These are phyloP conservation scores for Populus tomentosa DNA, from an alignment of 441 rosid species.

Conservation along the genomic window DNA sequence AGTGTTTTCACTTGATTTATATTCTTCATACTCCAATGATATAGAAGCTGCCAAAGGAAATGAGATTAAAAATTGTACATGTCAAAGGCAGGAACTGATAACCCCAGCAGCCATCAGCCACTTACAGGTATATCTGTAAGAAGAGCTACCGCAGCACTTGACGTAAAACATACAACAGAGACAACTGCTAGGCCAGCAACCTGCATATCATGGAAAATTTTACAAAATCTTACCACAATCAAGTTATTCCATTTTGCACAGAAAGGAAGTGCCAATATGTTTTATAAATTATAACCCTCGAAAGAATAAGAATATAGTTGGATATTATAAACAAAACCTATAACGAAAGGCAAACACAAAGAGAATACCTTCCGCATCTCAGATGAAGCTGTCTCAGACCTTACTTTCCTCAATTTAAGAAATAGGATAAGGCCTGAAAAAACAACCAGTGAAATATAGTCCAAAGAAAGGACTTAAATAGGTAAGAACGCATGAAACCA, in stretches of 20 bases:
- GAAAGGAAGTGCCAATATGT: neutral
- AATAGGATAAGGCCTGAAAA: conserved; percentile 48
- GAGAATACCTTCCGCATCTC: conserved; percentile 62
- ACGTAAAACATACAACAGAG: conserved; percentile 54
- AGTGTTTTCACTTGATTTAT: conserved; percentile 31
- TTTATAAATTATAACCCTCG: neutral
- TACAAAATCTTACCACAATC: neutral
- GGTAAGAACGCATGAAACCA: neutral
- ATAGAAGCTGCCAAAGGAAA: conserved; percentile 39
- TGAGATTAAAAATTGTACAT: neutral
- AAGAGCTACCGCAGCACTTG: conserved; percentile 50
- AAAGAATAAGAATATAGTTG: neutral
- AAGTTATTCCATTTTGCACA: neutral
- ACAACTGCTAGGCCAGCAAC: conserved; percentile 63
- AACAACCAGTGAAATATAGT: neutral
- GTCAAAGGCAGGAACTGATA: neutral
- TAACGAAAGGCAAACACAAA: neutral
- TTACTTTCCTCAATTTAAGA: conserved; percentile 58
- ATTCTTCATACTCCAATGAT: conserved; percentile 38
- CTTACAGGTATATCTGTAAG: conserved; percentile 56
- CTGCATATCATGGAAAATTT: conserved; percentile 26
- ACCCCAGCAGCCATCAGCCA: neutral
- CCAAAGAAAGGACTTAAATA: neutral
- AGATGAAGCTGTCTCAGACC: conserved; percentile 60
- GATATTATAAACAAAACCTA: neutral